Conservation (phyloP, 2,329 filamentous ascomycete genomes). For the Zasmidium cellare region DNA sequence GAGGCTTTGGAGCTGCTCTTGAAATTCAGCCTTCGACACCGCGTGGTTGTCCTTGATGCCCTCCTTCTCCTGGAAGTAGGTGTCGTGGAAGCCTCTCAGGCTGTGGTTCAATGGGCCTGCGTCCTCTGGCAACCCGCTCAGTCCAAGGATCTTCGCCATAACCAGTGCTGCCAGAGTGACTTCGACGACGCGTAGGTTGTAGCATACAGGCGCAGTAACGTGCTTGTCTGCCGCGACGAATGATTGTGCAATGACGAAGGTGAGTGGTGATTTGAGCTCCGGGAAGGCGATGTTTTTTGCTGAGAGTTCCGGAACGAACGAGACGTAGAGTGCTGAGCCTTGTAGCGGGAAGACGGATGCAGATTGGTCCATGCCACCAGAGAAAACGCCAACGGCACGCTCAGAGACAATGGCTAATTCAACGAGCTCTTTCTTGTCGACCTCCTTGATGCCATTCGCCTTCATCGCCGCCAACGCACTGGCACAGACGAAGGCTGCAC, state of each 20-base stretch:
- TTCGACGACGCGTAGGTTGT: constrained; percentile 95
- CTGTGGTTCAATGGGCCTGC: constrained; percentile 79
- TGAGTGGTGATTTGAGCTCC: constrained; percentile 75
- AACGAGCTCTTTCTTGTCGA: constrained; percentile 89
- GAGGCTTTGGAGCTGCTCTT: constrained; percentile 70
- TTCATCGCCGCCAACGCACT: constrained; percentile 85
- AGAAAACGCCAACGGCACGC: constrained; percentile 91
- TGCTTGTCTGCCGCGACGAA: constrained; percentile 95
- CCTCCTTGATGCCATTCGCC: constrained; percentile 73
- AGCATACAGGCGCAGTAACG: constrained; percentile 87
- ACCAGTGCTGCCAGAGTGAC: constrained; percentile 81
- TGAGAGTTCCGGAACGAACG: constrained; percentile 76
- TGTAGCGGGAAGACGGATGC: constrained; percentile 90
- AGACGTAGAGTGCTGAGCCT: constrained; percentile 85
- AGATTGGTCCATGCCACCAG: constrained; percentile 96
- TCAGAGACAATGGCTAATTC: constrained; percentile 95
- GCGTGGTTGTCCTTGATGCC: constrained; percentile 50
- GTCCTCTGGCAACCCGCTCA: constrained; percentile 70
- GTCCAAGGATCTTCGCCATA: constrained; percentile 58
- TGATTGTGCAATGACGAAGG: constrained; percentile 90
- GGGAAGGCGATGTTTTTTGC: constrained; percentile 81
- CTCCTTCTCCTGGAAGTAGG: constrained; percentile 65
- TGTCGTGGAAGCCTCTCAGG: constrained; percentile 82
- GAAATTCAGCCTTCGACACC: constrained; percentile 45
- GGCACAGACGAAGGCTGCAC: constrained; percentile 88